Conservation (phyloP, 768 basidiomycete species). For the Trametes punicea region DNA sequence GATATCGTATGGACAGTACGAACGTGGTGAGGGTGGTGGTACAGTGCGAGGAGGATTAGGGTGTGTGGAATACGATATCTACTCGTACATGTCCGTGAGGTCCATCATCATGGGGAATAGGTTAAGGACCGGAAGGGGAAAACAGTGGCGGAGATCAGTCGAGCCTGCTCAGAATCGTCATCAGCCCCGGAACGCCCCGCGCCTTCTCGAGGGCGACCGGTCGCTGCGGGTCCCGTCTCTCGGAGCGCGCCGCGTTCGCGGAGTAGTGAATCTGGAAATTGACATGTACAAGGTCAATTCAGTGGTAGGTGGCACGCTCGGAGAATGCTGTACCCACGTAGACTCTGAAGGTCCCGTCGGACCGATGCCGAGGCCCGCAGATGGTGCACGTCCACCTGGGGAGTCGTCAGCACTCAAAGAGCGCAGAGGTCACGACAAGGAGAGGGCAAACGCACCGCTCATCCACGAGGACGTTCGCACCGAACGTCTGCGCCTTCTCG, state of each 20-base stretch:
- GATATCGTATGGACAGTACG: background rate
- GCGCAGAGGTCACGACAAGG: constrained; percentile 1
- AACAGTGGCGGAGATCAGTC: constrained; percentile 3
- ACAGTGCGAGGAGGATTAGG: constrained; percentile 5
- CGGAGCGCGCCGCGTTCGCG: constrained; percentile 55
- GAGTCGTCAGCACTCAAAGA: background rate
- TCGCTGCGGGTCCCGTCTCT: constrained; percentile 49
- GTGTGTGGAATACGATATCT: constrained; percentile 5
- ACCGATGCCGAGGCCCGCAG: constrained; percentile 46
- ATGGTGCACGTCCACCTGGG: constrained; percentile 65
- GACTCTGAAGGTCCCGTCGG: constrained; percentile 55
- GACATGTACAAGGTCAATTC: too few species aligned
- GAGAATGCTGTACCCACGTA: constrained; percentile 40
- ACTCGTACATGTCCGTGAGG: constrained; percentile 6
- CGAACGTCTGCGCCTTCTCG: constrained; percentile 45
- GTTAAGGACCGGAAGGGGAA: background rate
- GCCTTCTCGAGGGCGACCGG: constrained; percentile 63
- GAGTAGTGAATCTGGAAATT: constrained; percentile 59
- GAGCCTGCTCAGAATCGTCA: constrained; percentile 59
- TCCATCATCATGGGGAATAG: background rate
- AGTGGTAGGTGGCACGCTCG: too few species aligned
- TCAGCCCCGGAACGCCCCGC: constrained; percentile 64
- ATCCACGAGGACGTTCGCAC: constrained; percentile 61
- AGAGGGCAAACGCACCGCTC: constrained; percentile 55
- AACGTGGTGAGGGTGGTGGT: background rate